Evolutionary conservation across 495 filamentous ascomycete genomes (phyloP).

Genomic region (Choiromyces venosus): DNA sequence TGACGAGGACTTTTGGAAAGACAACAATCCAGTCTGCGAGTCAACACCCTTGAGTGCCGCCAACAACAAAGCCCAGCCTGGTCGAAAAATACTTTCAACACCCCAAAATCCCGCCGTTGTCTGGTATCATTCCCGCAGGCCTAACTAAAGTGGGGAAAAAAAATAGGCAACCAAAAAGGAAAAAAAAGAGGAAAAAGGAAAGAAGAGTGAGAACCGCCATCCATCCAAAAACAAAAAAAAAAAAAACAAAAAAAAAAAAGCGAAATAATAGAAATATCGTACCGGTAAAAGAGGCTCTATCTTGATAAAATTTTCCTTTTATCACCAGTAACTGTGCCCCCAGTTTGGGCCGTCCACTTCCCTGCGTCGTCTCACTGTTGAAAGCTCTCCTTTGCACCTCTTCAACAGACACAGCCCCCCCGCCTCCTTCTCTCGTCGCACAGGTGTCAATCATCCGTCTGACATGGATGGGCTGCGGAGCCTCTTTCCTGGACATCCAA

Average conservation of each 20-base stretch:
- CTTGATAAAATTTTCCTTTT: slow-evolving; percentile 3
- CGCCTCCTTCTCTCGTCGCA: slow-evolving; percentile 7
- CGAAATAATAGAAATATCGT: neutral
- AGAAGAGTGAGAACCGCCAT: neutral
- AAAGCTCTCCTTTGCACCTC: slow-evolving; percentile 23
- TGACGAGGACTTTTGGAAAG: slow-evolving; percentile 25
- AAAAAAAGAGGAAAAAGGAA: neutral
- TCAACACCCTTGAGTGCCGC: slow-evolving; percentile 1
- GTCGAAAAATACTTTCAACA: slow-evolving; percentile 3
- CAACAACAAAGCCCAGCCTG: neutral
- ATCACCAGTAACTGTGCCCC: slow-evolving; percentile 3
- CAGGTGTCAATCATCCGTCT: slow-evolving; percentile 7
- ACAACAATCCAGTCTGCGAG: slow-evolving; percentile 1
- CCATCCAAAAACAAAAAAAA: neutral
- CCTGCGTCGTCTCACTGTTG: slow-evolving; percentile 6
- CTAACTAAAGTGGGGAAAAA: neutral
- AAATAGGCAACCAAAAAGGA: neutral
- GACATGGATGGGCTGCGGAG: slow-evolving; percentile 31
- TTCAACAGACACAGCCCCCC: slow-evolving; percentile 8
- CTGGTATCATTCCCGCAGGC: neutral
- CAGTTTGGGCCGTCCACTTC: neutral
- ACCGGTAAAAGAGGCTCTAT: slow-evolving; percentile 9
- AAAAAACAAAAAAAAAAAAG: neutral
- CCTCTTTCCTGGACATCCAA: slow-evolving; percentile 22
- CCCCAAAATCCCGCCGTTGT: slow-evolving; percentile 10